phyloP scores from a whole-genome alignment of 805 yeast genomes.

The Metschnikowia baotianmanensis region DNA sequence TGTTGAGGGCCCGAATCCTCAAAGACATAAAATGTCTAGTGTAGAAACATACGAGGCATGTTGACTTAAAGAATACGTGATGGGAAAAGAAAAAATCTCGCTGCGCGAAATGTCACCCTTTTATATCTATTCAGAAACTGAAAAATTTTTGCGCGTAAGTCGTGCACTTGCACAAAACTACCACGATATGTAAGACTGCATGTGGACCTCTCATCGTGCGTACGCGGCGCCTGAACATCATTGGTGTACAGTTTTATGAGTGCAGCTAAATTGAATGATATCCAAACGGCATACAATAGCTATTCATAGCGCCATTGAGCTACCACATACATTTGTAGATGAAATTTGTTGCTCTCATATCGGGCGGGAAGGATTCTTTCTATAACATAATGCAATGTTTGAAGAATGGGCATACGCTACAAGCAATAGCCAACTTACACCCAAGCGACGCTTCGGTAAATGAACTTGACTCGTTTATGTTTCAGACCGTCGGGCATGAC shows the following conservation, averaged over 20 bases:
- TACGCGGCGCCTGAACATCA: neutral
- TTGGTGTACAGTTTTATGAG: no score
- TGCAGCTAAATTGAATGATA: no score
- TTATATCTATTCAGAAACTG: conserved; percentile 4
- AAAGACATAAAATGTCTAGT: conserved; percentile 16
- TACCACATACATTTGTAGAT: conserved; percentile 34
- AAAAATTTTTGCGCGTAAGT: conserved; percentile 14
- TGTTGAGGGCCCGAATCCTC: conserved; percentile 75
- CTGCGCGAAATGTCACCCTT: conserved; percentile 3
- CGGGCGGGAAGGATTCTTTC: conserved; percentile 97
- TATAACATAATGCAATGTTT: conserved; percentile 84
- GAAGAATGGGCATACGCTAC: conserved; percentile 79
- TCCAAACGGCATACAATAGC: no score
- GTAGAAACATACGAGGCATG: conserved; percentile 60
- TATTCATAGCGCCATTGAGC: no score
- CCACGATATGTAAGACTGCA: no score
- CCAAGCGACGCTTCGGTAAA: conserved; percentile 46
- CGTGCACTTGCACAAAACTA: conserved; percentile 7
- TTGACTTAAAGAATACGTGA: conserved; percentile 30
- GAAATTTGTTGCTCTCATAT: conserved; percentile 89
- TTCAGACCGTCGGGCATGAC: conserved; percentile 94
- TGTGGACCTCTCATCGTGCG: neutral
- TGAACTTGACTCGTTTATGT: conserved; percentile 94
- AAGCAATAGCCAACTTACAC: conserved; percentile 80
- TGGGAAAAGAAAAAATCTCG: neutral